Evolutionary conservation across 2,329 filamentous ascomycete species (phyloP), one percentile per base, ranked within the genome.

Genomic region (Claviceps purpurea): DNA sequence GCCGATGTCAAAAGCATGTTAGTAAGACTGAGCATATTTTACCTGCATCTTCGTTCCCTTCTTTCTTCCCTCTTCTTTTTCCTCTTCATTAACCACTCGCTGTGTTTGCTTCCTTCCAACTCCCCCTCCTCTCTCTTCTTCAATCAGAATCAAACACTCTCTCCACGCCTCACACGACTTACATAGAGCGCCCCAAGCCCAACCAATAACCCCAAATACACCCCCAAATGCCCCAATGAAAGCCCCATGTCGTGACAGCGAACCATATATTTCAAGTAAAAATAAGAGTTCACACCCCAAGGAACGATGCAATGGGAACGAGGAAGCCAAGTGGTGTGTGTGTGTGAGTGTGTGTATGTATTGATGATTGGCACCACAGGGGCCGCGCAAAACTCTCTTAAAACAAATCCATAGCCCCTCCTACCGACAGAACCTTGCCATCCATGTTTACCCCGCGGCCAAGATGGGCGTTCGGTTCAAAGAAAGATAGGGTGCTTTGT

Each of bases 161-260:
- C n/a, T 4, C 40, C 6, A 42, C 6, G 7, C 39, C 42, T 30
- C 45, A 47, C 39, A 7, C n/a, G 46, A 50, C 72, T 63, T 60
- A 76, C 73, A 54, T 73, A 76, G 51, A 72, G 44, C 7, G 64
- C 50, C 16, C 62, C 66, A 43, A 61, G 65, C 20, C 64, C 63
- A 18, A 64, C 62, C 39, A 71, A 49, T 24, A 70, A 42, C 46
- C 64, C 69, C 47, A 73, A 59, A 65, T 71, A 74, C 49, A 68
- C 56, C 57, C 65, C 63, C 46, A 73, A 50, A 50, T 73, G 70
- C 54, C 61, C 59, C 37, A 64, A 41, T 51, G 64, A 54, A 42
- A 65, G 43, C 46, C 56, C 57, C 64, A 66, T 66, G 46, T 11
- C 30, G 30, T 34, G 30, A 34, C 10, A 34, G 30, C 3, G 10